A percentile compares a stretch with the other conserved stretches of the same genome.
Evolutionary conservation across 768 basidiomycete genomes (phyloP).

Genomic region (Rhodotorula graminis): DNA sequence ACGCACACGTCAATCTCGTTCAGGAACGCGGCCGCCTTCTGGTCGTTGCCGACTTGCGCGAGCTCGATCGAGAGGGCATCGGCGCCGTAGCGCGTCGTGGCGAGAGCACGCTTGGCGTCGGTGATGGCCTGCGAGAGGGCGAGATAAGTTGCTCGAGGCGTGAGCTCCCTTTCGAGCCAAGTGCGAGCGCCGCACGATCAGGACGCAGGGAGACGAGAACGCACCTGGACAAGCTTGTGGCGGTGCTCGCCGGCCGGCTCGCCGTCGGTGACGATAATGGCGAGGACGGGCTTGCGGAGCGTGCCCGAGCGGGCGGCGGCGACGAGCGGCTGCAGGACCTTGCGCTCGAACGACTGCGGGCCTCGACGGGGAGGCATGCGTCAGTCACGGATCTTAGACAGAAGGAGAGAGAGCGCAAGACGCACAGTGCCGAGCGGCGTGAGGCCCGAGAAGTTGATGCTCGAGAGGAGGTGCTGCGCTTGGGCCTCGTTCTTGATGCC

Average conservation of each 20-base stretch:
- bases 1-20: slow-evolving; percentile 44
- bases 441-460: slow-evolving; percentile 46
- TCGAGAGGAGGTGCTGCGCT: slow-evolving; percentile 46
- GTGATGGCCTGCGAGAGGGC: slow-evolving; percentile 8
- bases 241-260: slow-evolving; percentile 28
- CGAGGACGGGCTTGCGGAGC: slow-evolving; percentile 50
- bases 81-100: slow-evolving; percentile 39
- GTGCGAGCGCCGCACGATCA: neutral
- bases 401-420: neutral
- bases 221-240: slow-evolving; percentile 3
- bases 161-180: too few relatives aligned
- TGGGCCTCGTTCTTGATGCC: slow-evolving; percentile 46
- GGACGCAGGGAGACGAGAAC: neutral
- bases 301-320: slow-evolving; percentile 45
- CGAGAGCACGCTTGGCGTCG: slow-evolving; percentile 8
- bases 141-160: too few relatives aligned
- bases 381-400: too few relatives aligned
- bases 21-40: slow-evolving; percentile 47
- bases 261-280: slow-evolving; percentile 46
- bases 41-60: slow-evolving; percentile 6
- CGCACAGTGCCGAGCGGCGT: slow-evolving; percentile 28
- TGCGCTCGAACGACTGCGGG: slow-evolving; percentile 43
- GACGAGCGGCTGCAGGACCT: slow-evolving; percentile 50
- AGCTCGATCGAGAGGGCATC: slow-evolving; percentile 46
- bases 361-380: too few relatives aligned